A percentile compares a stretch with the other conserved stretches of the same genome.
phyloP scores from a whole-genome alignment of 2,329 filamentous ascomycete genomes.

The Xylaria sp. region DNA sequence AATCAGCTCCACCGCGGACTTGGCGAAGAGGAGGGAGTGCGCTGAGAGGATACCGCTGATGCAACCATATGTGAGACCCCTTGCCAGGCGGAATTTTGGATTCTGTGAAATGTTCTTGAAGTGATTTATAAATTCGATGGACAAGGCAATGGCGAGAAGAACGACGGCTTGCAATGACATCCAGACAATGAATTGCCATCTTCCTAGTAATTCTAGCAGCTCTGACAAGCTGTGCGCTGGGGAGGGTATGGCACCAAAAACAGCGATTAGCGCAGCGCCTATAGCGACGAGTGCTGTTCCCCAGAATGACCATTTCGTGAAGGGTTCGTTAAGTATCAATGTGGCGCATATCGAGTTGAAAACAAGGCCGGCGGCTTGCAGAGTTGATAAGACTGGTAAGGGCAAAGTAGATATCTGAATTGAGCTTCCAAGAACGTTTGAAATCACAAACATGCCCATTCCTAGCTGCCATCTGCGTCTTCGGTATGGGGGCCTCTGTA shows the following conservation, averaged over 20 bases:
- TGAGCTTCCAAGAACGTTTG: constrained; percentile 92
- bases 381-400: constrained; percentile 88
- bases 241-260: constrained; percentile 92
- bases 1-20: constrained; percentile 93
- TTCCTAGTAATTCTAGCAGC: constrained; percentile 74
- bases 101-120: constrained; percentile 62
- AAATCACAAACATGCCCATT: constrained; percentile 95
- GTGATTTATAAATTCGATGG: constrained; percentile 61
- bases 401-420: constrained; percentile 98
- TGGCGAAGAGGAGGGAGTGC: constrained; percentile 90
- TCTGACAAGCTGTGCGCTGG: constrained; percentile 88
- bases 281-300: constrained; percentile 87
- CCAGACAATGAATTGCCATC: constrained; percentile 83
- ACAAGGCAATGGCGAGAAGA: constrained; percentile 70
- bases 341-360: constrained; percentile 99
- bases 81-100: constrained; percentile 72
- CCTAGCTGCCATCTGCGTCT: constrained; percentile 94
- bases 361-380: constrained; percentile 94
- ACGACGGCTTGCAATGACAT: constrained; percentile 80
- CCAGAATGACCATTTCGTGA: constrained; percentile 89
- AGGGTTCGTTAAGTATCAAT: constrained; percentile 88
- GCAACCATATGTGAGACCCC: constrained; percentile 86
- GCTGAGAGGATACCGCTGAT: constrained; percentile 93
- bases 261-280: constrained; percentile 89
- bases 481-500: constrained; percentile 84